Evolutionary conservation across 148 eudicot species (phyloP), one percentile per base, ranked within the genome.

Genomic region (Fallopia convolvulus): DNA sequence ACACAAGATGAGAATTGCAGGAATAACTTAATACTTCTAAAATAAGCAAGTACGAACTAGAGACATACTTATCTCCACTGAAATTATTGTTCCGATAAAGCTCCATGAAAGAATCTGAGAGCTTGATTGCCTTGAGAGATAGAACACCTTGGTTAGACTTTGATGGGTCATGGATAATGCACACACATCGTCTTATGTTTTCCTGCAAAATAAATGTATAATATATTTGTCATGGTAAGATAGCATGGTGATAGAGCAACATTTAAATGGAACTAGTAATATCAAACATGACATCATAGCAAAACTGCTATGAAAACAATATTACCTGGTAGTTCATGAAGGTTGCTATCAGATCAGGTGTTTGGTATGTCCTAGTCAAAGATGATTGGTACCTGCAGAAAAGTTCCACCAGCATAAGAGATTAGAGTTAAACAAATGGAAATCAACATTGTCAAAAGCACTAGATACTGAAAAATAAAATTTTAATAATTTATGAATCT

Each of bases 71-170:
- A 83, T 95, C 99, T 79, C 99, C 99, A 32, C 88, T 92, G 79
- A 95, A 86, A 84, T 84, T 93, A 83, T 95, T 91, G 75, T 14
- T 88, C 56, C 97, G 93, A 55, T 95, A 89, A 58, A 95, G 92
- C 52, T 95, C 97, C 99, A 95, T 95, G 86, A 92, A 95, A 47
- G 99, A 92, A 85, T 95, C 94, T 33, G 97, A 95, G 82, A 95
- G 92, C 83, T 95, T 92, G 82, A 95, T 82, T 0, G 99, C 97
- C 55, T 73, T 73, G 36, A 73, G 46, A 81, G 97, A 97, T 46
- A 92, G 81, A 78, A 90, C 97, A 79, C 99, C 99, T 86, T 91
- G 99, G 83, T 85, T 91, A 74, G 97, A 91, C 83, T 86, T 95
- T 73, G 99, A 95, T 39, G 99, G 99, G 83, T 95, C 99, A 79